phyloP scores from a whole-genome alignment of 805 yeast species.

The Saccharomycodes ludwigii region DNA sequence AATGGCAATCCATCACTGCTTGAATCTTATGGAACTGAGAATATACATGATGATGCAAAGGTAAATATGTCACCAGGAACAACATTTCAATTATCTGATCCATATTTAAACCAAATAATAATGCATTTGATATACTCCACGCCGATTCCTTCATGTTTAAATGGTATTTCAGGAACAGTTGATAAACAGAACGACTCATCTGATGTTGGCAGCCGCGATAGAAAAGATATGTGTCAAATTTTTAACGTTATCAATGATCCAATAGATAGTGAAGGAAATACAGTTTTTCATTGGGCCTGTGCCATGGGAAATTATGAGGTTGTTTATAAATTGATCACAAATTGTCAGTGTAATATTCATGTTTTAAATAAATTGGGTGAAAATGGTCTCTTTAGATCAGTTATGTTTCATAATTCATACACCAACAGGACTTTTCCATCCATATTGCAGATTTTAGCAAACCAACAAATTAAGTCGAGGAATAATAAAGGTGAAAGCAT shows the following conservation, averaged over 20 bases:
- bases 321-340: conserved; percentile 56
- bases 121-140: conserved; percentile 28
- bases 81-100: background rate
- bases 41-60: no score
- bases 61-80: background rate
- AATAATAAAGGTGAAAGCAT: conserved; percentile 3
- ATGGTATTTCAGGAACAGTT: no score
- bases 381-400: conserved; percentile 76
- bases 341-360: conserved; percentile 29
- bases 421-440: conserved; percentile 69
- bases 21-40: no score
- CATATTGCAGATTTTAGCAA: conserved; percentile 54
- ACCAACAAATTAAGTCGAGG: conserved; percentile 2
- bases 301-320: conserved; percentile 80
- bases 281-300: conserved; percentile 96
- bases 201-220: no score
- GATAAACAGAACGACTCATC: no score
- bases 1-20: background rate
- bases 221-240: conserved; percentile 23
- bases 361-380: conserved; percentile 61
- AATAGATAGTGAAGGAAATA: conserved; percentile 89
- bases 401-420: conserved; percentile 79
- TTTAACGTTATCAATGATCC: conserved; percentile 55
- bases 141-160: conserved; percentile 40
- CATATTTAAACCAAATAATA: background rate